Percentiles rank a stretch among this genome's conserved stretches.
phyloP scores from a whole-genome alignment of 306 rosid species.

The Vicia villosa region DNA sequence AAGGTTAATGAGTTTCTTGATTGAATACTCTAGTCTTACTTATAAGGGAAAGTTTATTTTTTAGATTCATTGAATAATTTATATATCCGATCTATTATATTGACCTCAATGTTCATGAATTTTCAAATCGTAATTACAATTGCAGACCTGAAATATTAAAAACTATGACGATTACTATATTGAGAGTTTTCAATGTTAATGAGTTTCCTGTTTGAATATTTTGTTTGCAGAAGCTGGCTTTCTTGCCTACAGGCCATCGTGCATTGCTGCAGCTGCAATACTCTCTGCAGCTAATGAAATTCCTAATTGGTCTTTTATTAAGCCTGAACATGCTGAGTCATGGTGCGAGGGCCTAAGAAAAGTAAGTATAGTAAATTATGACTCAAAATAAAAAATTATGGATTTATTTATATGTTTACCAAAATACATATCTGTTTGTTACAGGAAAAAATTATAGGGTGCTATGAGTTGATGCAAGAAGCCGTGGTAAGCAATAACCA shows the following conservation, averaged over 20 bases:
- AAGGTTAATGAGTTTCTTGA: no score
- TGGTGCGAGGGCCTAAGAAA: conserved; percentile 95
- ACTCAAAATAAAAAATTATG: background rate
- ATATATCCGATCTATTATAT: no score
- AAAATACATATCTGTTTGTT: conserved; percentile 32
- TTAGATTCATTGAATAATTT: no score
- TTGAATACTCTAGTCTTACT: no score
- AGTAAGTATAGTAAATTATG: conserved; percentile 52
- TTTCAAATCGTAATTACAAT: background rate
- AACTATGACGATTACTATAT: background rate
- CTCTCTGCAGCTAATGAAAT: conserved; percentile 84
- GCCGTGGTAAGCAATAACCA: conserved; percentile 49
- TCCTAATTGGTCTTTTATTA: conserved; percentile 67
- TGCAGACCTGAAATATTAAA: background rate
- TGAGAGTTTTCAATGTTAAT: conserved; percentile 25
- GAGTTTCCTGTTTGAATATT: conserved; percentile 20
- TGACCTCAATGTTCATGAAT: no score
- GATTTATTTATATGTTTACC: background rate
- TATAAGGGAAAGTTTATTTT: no score
- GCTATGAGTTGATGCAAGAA: conserved; percentile 86
- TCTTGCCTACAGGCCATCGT: conserved; percentile 90
- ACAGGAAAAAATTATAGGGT: conserved; percentile 82
- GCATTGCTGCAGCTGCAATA: conserved; percentile 93
- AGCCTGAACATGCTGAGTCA: conserved; percentile 84
- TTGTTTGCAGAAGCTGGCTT: conserved; percentile 72